A percentile compares a stretch with the other conserved stretches of the same genome.
phyloP scores from a whole-genome alignment of 352 stramenopile genomes.

The Pythium chondricola region DNA sequence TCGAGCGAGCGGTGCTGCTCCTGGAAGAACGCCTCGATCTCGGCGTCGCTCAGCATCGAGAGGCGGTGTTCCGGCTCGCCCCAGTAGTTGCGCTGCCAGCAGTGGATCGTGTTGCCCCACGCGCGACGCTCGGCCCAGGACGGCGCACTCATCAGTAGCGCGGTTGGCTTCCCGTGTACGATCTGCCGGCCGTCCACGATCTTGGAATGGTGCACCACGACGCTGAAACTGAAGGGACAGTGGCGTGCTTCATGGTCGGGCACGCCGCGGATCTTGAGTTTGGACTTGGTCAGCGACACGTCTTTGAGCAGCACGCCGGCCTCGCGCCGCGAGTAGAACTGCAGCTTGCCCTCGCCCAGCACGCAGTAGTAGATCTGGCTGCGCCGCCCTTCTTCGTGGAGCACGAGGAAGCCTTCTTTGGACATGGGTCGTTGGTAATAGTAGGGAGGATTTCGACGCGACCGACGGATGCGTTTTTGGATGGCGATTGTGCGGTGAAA shows the following conservation, averaged over 20 bases:
- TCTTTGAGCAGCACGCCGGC: conserved; percentile 60
- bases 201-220: conserved; percentile 60
- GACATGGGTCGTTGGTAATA: conserved; percentile 36
- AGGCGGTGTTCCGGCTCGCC: conserved; percentile 60
- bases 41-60: conserved; percentile 38
- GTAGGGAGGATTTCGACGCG: not conserved
- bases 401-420: conserved; percentile 76
- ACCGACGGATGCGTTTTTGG: not conserved
- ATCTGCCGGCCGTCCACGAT: conserved; percentile 67
- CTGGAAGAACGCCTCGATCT: conserved; percentile 71
- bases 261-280: conserved; percentile 74
- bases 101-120: conserved; percentile 84
- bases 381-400: conserved; percentile 58
- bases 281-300: conserved; percentile 58
- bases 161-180: conserved; percentile 44
- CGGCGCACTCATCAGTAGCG: conserved; percentile 60
- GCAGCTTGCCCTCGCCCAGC: conserved; percentile 61
- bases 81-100: conserved; percentile 86
- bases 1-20: conserved; percentile 52
- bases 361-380: conserved; percentile 79
- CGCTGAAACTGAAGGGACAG: conserved; percentile 72
- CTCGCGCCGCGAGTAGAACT: conserved; percentile 65
- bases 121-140: conserved; percentile 73
- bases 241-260: conserved; percentile 58
- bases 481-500: not conserved